phyloP scores from a whole-genome alignment of 2,329 filamentous ascomycete species.

The Fusarium metavorans region DNA sequence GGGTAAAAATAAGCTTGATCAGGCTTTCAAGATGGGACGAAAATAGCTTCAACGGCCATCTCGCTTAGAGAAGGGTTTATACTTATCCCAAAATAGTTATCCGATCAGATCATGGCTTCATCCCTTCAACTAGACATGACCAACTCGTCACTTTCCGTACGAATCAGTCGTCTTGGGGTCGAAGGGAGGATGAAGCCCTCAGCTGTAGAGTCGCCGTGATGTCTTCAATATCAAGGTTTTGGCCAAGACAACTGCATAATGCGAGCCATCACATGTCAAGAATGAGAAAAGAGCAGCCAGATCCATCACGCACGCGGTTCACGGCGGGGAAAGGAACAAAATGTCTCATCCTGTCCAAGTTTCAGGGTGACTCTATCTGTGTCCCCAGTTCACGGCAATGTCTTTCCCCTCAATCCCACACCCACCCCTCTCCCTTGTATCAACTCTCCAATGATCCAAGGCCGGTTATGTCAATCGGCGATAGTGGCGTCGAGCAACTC shows the following conservation, averaged over 20 bases:
- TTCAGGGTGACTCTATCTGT: constrained; percentile 10
- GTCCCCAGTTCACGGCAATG: constrained; percentile 7
- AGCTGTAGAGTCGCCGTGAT: neutral
- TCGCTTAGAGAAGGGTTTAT: neutral
- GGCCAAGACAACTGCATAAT: neutral
- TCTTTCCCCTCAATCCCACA: neutral
- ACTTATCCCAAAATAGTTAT: neutral
- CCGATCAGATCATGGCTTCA: constrained; percentile 2
- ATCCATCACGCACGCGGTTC: constrained; percentile 2
- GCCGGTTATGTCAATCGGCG: neutral
- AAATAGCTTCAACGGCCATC: neutral
- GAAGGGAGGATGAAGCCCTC: neutral
- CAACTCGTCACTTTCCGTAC: neutral
- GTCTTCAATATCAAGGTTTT: neutral
- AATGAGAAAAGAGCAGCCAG: neutral
- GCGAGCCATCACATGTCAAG: constrained; percentile 4
- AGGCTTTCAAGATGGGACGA: neutral
- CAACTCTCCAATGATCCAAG: neutral
- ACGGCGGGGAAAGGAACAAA: neutral
- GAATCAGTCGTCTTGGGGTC: neutral
- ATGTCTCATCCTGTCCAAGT: constrained; percentile 6
- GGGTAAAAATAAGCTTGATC: neutral
- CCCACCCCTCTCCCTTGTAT: neutral
- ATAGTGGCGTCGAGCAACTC: neutral
- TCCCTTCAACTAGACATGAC: neutral